Percentiles rank a stretch among this genome's conserved stretches.
phyloP scores from a whole-genome alignment of 768 basidiomycete species.

The Russula earlei region DNA sequence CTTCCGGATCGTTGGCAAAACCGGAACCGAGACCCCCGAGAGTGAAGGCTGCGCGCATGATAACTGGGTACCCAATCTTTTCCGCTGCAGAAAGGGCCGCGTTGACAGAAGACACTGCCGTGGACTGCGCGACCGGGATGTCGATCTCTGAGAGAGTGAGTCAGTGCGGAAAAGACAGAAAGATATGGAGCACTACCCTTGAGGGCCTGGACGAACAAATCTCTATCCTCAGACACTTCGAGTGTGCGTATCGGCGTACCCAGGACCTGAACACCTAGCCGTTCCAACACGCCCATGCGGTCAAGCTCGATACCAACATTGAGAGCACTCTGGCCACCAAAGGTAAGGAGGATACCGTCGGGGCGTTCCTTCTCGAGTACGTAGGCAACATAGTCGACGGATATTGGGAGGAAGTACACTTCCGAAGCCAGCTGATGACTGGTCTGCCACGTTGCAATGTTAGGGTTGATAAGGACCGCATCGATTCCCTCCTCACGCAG shows the following conservation, averaged over 20 bases:
- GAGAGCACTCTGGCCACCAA: constrained; percentile 95
- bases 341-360: constrained; percentile 93
- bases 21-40: constrained; percentile 98
- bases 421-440: constrained; percentile 94
- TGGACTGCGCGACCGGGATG: constrained; percentile 54
- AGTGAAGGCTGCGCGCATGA: constrained; percentile 92
- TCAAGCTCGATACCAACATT: constrained; percentile 97
- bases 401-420: constrained; percentile 96
- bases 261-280: constrained; percentile 83
- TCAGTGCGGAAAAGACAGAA: constrained; percentile 87
- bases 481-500: constrained; percentile 91
- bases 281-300: constrained; percentile 34
- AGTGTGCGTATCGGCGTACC: constrained; percentile 90
- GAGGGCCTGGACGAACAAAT: constrained; percentile 76
- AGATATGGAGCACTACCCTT: constrained; percentile 61
- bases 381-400: constrained; percentile 95
- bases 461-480: constrained; percentile 95
- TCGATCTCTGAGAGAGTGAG: constrained; percentile 39
- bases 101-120: constrained; percentile 92
- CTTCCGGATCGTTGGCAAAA: constrained; percentile 90
- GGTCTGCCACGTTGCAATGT: constrained; percentile 99
- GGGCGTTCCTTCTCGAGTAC: constrained; percentile 97
- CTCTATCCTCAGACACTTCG: constrained; percentile 62
- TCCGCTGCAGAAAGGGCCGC: constrained; percentile 88
- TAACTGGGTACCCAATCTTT: constrained; percentile 92